Conservation (phyloP, 331 rosid species). For the Pyracantha coccinea region DNA sequence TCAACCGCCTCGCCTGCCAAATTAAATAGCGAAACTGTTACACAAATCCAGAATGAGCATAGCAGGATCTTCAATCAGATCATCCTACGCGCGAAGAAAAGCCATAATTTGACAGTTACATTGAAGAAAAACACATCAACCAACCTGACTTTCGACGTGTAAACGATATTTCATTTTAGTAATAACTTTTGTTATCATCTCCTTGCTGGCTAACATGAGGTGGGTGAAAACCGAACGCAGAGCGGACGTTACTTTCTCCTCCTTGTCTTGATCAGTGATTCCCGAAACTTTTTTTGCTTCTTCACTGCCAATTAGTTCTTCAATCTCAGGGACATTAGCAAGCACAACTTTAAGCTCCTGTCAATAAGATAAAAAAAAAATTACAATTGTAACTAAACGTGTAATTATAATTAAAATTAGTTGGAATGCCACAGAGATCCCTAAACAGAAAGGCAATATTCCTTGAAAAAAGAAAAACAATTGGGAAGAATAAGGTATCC, state of each 20-base stretch:
- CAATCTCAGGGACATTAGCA: conserved; percentile 71
- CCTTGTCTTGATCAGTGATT: conserved; percentile 36
- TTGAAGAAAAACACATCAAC: neutral
- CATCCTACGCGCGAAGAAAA: neutral
- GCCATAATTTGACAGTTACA: neutral
- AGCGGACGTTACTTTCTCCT: conserved; percentile 47
- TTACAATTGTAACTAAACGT: neutral
- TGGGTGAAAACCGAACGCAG: conserved; percentile 56
- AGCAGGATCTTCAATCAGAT: neutral
- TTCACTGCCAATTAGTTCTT: conserved; percentile 50
- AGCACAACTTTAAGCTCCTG: conserved; percentile 83
- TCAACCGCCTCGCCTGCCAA: conserved; percentile 62
- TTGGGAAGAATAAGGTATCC: neutral
- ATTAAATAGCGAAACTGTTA: neutral
- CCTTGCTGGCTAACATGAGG: conserved; percentile 75
- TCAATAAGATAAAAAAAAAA: neutral
- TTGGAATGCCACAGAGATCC: neutral
- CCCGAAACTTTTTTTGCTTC: conserved; percentile 41
- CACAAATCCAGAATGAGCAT: neutral
- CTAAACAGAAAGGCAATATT: neutral
- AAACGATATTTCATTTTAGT: conserved; percentile 54
- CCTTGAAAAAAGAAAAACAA: neutral
- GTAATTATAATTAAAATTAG: neutral
- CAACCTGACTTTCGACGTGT: conserved; percentile 60
- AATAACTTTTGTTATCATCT: conserved; percentile 35